Base-by-base conservation (phyloP, 805 yeast species). In the Ogataea kodamae region DNA sequence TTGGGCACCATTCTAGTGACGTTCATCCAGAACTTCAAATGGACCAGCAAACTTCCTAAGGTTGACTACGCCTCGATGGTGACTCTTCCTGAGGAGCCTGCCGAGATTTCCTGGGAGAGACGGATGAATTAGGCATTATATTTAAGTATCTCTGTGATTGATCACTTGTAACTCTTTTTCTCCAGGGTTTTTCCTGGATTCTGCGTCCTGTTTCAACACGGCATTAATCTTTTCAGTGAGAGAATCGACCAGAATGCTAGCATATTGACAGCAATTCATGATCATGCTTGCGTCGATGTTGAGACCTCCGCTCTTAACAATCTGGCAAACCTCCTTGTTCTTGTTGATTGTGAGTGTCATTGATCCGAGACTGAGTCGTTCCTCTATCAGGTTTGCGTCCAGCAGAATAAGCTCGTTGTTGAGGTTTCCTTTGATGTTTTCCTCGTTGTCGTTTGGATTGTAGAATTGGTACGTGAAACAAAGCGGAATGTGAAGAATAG, bases 11-110 rank as follows among this genome's bases (percentile, higher is more conserved):
- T 92, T 41, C 67, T 92, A 55, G 64, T 85, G 22, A 75, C 87
- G 11, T 84, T 70, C 57, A 72, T 90, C 20, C 82, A 80, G 61
- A 78, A 81, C 42, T 64, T 84, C 57, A 81, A 73, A 58, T 89
- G 96, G 96, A 69, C 71, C 22, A 78, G 81, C 29, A 64, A 64
- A 25, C 62, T 79, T 16, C 92, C 94, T 33, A 65, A 62, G 8
- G 77, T 82, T 37, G 95, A 88, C 63, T 87, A 76, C 63, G 77
- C 81, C 46, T 78, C 89, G 33, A 90, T 90, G 98, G 96, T 90
- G 33, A 85, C 96, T 14, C 74, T 90, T 54, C 97, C 98, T 32
- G 57, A 67, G 49, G 77, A 72, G 33, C 95, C 95, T 29, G 86
- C 90, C 22, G 66, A 69, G 37, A 74, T 83, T 39, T 54, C 61